Evolutionary conservation across 2,329 filamentous ascomycete genomes (phyloP).

Genomic region (Byssothecium circinans): DNA sequence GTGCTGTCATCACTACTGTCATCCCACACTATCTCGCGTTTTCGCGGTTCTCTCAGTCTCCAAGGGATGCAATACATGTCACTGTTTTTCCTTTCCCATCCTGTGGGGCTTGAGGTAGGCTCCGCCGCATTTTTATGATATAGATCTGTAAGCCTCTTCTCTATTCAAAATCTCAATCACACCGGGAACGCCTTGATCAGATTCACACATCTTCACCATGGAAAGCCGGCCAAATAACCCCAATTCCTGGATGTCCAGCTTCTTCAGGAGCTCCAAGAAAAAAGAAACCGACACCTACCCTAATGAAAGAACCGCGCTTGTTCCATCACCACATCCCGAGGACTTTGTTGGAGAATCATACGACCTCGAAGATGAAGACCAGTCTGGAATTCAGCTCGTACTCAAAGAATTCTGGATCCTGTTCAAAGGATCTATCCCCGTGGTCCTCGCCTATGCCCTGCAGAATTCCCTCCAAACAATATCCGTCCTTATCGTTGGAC

Average conservation of each 20-base stretch:
- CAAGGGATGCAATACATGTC: not conserved
- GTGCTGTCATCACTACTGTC: slow-evolving; percentile 26
- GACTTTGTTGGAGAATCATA: slow-evolving; percentile 43
- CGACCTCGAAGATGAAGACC: slow-evolving; percentile 41
- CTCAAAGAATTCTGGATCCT: slow-evolving; percentile 67
- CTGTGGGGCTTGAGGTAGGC: slow-evolving; percentile 1
- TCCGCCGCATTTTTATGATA: not conserved
- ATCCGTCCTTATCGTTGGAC: slow-evolving; percentile 79
- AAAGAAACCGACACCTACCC: slow-evolving; percentile 27
- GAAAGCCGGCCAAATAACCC: slow-evolving; percentile 20
- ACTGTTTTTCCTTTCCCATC: not conserved
- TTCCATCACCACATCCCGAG: slow-evolving; percentile 45
- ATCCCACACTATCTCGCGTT: slow-evolving; percentile 21
- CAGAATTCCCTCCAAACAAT: slow-evolving; percentile 84
- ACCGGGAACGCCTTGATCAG: not conserved
- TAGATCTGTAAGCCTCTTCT: slow-evolving; percentile 1
- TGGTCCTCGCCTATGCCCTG: slow-evolving; percentile 81
- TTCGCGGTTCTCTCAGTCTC: not conserved
- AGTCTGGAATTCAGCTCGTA: slow-evolving; percentile 43
- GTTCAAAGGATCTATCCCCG: slow-evolving; percentile 69
- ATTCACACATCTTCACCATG: slow-evolving; percentile 19
- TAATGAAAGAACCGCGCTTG: slow-evolving; percentile 48
- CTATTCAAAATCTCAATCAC: not conserved
- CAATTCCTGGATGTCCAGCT: slow-evolving; percentile 33
- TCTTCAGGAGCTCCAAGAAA: slow-evolving; percentile 26